phyloP scores from a whole-genome alignment of 2,329 filamentous ascomycete genomes.

The Moelleriella libera region DNA sequence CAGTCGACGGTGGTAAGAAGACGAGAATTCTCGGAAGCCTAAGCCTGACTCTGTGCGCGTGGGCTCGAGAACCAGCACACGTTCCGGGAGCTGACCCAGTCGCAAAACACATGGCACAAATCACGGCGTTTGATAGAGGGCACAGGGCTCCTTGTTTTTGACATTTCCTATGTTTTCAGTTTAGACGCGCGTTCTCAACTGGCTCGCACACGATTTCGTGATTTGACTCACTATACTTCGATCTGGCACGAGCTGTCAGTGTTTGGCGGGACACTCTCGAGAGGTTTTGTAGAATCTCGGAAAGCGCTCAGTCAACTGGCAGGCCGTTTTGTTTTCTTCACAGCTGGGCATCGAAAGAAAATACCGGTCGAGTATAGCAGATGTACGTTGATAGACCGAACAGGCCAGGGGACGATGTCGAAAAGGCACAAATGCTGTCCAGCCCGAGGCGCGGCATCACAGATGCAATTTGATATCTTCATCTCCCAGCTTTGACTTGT shows the following conservation, averaged over 20 bases:
- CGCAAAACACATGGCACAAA: conserved; percentile 8
- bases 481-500: no score
- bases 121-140: conserved; percentile 18
- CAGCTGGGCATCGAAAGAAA: neutral
- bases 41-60: neutral
- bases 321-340: conserved; percentile 1
- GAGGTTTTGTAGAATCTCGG: no score
- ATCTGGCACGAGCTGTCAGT: no score
- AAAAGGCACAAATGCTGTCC: neutral
- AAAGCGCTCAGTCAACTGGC: no score
- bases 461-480: no score
- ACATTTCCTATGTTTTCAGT: neutral
- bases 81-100: neutral
- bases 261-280: no score
- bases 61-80: neutral
- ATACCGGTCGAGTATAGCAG: neutral
- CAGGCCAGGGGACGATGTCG: neutral
- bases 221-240: no score
- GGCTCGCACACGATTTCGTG: no score
- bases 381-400: conserved; percentile 1
- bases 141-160: conserved; percentile 5
- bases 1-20: conserved; percentile 35
- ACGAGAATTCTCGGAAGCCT: neutral
- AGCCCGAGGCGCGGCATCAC: neutral
- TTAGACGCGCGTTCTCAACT: conserved; percentile 6